These are phyloP conservation scores for Brachypodium distachyon DNA, from an alignment of 202 grass and related monocot genomes.

Conservation along the genomic window DNA sequence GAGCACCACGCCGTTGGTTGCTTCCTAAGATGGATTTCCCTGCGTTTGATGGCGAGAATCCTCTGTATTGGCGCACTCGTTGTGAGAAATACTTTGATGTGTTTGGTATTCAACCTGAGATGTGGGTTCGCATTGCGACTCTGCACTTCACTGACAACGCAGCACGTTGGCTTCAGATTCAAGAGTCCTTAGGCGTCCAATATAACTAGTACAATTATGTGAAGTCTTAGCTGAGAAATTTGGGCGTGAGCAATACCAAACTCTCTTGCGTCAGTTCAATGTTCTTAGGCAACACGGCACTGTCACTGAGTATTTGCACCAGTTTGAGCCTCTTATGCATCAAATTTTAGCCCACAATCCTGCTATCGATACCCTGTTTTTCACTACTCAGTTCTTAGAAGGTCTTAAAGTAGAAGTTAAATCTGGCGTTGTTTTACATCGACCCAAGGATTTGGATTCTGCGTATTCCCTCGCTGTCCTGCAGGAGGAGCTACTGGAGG, in stretches of 20 bases:
- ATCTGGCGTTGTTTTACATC: background rate
- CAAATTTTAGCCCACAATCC: background rate
- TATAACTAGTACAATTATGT: accelerated
- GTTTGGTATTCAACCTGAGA: background rate
- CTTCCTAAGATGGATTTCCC: background rate
- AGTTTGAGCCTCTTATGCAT: background rate
- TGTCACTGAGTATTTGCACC: background rate
- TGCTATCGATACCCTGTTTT: background rate
- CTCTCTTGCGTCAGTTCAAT: background rate
- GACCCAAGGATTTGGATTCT: background rate
- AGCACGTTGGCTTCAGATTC: background rate
- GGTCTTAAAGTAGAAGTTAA: background rate
- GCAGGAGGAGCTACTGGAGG: background rate
- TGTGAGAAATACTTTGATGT: background rate
- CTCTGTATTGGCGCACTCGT: background rate
- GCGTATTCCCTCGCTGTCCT: no score
- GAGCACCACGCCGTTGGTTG: background rate
- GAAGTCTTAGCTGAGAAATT: background rate
- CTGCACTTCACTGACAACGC: background rate
- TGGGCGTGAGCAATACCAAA: background rate
- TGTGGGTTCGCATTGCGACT: background rate
- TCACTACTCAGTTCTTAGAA: background rate
- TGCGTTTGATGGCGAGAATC: background rate
- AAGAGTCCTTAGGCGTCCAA: no score
- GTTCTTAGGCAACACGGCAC: background rate